phyloP scores from a whole-genome alignment of 2,329 filamentous ascomycete genomes.

The Fusarium neocosmosporiellum region DNA sequence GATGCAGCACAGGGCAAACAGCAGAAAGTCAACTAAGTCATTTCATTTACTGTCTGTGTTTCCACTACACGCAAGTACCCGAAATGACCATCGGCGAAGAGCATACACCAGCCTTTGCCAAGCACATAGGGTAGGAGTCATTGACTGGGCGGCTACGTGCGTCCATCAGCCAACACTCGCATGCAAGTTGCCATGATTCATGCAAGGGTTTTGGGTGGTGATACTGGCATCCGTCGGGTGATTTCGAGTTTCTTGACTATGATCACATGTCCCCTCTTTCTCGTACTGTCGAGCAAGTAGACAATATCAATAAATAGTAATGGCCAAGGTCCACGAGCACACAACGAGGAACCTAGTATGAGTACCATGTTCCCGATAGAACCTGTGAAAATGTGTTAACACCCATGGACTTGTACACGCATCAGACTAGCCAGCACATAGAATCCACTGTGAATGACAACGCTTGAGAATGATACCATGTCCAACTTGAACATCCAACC shows the following conservation, averaged over 20 bases:
- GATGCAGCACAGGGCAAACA: not conserved
- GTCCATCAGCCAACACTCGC: slow-evolving; percentile 8
- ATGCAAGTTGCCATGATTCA: not conserved
- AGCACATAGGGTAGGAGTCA: slow-evolving; percentile 2
- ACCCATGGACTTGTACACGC: not conserved
- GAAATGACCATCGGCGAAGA: not conserved
- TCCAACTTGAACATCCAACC: not conserved
- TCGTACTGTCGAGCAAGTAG: not conserved
- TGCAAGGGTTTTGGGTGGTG: not conserved
- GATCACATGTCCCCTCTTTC: not conserved
- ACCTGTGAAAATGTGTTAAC: too few species aligned
- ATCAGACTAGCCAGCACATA: not conserved
- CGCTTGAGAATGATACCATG: not conserved
- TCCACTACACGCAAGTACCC: not conserved
- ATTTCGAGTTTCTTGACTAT: not conserved
- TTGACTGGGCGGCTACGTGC: not conserved
- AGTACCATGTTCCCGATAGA: not conserved
- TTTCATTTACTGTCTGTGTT: not conserved
- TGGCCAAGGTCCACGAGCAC: not conserved
- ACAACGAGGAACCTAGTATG: too few species aligned
- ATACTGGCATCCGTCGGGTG: not conserved
- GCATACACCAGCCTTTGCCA: not conserved
- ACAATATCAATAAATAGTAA: not conserved
- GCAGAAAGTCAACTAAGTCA: too few species aligned
- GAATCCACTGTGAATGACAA: not conserved